These are phyloP conservation scores for Phytophthora ramorum DNA, from an alignment of 352 stramenopile species.

Conservation along the genomic window DNA sequence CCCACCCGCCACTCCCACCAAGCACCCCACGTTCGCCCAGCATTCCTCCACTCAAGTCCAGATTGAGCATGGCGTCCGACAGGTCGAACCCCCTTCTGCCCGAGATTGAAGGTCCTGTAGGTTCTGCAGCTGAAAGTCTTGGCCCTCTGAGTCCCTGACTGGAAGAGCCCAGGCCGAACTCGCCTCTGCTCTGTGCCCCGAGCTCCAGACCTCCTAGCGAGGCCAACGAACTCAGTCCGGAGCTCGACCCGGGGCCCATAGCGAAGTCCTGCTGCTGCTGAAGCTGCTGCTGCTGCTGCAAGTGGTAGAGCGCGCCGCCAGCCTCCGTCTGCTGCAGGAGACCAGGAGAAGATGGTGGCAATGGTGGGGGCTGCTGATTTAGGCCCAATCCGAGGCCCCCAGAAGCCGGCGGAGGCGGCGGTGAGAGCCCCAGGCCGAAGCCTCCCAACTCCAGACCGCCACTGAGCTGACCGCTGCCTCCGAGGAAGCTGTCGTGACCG, in stretches of 20 bases:
- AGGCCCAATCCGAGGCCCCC: constrained; percentile 16
- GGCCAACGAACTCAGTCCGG: constrained; percentile 21
- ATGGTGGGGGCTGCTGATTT: constrained; percentile 27
- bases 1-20: constrained; percentile 13
- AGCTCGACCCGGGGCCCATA: constrained; percentile 10
- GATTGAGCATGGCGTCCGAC: constrained; percentile 50
- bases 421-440: constrained; percentile 16
- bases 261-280: constrained; percentile 42
- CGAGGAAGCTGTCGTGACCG: constrained; percentile 23
- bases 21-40: constrained; percentile 14
- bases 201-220: constrained; percentile 32
- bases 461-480: constrained; percentile 16
- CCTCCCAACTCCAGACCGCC: constrained; percentile 25
- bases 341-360: constrained; percentile 26
- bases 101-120: constrained; percentile 9
- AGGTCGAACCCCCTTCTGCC: constrained; percentile 42
- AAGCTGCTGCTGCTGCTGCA: constrained; percentile 54
- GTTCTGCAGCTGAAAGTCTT: constrained; percentile 15
- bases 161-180: constrained; percentile 24
- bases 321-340: constrained; percentile 16
- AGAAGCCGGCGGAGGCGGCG: constrained; percentile 15
- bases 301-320: constrained; percentile 41
- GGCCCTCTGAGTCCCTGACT: constrained; percentile 1
- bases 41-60: constrained; percentile 35
- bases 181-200: constrained; percentile 7